Base-by-base conservation (phyloP, 1,284 basidiomycete species). In the Cryptococcus sp. region DNA sequence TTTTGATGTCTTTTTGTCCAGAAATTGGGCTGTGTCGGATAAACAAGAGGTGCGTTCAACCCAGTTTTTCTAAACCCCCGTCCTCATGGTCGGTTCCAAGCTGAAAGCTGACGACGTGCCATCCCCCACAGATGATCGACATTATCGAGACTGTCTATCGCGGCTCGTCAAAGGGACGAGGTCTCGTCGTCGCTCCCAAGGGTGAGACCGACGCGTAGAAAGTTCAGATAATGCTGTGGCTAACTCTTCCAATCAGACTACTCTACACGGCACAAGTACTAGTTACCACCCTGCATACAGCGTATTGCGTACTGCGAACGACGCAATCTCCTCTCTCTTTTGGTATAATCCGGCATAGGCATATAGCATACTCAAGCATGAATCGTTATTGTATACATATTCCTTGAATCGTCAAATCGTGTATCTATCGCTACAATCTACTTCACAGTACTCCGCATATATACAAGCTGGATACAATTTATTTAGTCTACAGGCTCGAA, bases 111-210 rank as follows among this genome's bases (percentile, higher is more conserved):
- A 25, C 25, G 6, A 25, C 38, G 8, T 47, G 15, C 25, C 25
- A 6, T 50, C 43, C 16, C 8, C 38, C 42, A 1, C 60, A 95
- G 91, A 81, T 99, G 73, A 94, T 99, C 72, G 96, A 99, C 76
- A 95, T 99, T 66, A 88, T 99, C 69, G 95, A 99, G 80, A 97
- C 95, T 11, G 94, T 99, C 7, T 99, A 98, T 78, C 87, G 96
- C 63, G 95, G 95, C 25, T 95, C 95, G 1, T 93, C 92, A 1
- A 99, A 98, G 75, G 95, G 96, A 13, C 88, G 95, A 60, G 95
- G 95, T 92, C 82, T 99, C 23, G 95, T 99, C 52, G 93, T 99
- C 30, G 93, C 93, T 0, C 95, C 95, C 0, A 94, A 93, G 84
- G 93, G 93, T 91, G 40, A 35, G 83, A 77, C 35, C 1, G 13